Conservation (phyloP, 2,329 filamentous ascomycete species). For the Teratosphaeria viscida region DNA sequence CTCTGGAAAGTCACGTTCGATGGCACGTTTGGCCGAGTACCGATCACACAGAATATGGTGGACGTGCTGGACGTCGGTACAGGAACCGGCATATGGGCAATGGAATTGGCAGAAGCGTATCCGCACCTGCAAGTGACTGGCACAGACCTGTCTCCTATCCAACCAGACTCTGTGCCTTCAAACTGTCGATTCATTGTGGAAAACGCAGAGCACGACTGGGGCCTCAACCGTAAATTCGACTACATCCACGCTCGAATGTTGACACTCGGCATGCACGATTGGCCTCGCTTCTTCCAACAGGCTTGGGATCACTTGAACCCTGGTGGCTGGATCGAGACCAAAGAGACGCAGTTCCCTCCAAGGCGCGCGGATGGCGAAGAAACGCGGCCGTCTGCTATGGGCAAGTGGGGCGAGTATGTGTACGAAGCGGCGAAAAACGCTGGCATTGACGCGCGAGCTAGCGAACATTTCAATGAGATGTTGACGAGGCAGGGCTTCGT, state of each 20-base stretch:
- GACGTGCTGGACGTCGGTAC: conserved; percentile 36
- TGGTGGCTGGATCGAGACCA: conserved; percentile 10
- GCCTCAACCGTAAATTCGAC: conserved; percentile 33
- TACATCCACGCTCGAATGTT: conserved; percentile 31
- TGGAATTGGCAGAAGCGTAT: conserved; percentile 18
- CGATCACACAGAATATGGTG: conserved; percentile 7
- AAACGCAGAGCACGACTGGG: conserved; percentile 13
- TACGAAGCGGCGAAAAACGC: conserved; percentile 2
- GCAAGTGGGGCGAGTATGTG: conserved; percentile 3
- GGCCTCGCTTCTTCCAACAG: conserved; percentile 17
- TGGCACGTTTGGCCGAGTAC: conserved; percentile 12
- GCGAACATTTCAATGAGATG: background rate
- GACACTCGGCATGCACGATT: conserved; percentile 37
- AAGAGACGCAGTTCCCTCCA: conserved; percentile 1
- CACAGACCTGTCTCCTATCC: conserved; percentile 26
- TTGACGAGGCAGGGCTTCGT: conserved; percentile 29
- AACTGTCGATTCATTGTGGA: conserved; percentile 11
- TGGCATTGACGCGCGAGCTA: conserved; percentile 3
- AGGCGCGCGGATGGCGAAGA: conserved; percentile 1
- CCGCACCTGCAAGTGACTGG: conserved; percentile 22
- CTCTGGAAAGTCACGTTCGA: conserved; percentile 23
- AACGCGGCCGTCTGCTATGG: background rate
- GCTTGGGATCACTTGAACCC: conserved; percentile 8
- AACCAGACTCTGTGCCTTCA: conserved; percentile 12
- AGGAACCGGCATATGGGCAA: conserved; percentile 33